These are phyloP conservation scores for Elongisporangium undulatum DNA, from an alignment of 352 stramenopile species.

Conservation along the genomic window DNA sequence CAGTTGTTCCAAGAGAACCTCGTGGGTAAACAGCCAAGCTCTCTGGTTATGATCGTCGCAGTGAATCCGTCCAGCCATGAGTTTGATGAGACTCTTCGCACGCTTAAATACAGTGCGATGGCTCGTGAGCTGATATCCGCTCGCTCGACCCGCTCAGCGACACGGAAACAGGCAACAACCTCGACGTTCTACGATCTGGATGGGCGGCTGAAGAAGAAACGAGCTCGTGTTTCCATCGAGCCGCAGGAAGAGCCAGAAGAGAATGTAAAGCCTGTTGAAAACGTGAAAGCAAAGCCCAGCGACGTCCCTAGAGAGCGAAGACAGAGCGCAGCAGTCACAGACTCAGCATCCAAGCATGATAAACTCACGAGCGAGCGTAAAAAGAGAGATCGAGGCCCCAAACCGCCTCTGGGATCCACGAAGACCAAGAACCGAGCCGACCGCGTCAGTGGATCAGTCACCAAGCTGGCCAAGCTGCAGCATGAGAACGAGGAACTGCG, in stretches of 20 bases:
- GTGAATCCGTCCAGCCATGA: slow-evolving; percentile 92
- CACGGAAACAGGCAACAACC: slow-evolving; percentile 22
- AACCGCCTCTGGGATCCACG: not conserved
- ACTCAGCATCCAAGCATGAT: not conserved
- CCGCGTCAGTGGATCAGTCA: not conserved
- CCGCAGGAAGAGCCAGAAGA: not conserved
- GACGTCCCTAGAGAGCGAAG: not conserved
- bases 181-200: slow-evolving; percentile 50
- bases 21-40: slow-evolving; percentile 69
- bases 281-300: not conserved
- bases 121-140: slow-evolving; percentile 88
- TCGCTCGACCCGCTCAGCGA: slow-evolving; percentile 23
- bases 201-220: slow-evolving; percentile 38
- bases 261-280: not conserved
- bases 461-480: slow-evolving; percentile 13
- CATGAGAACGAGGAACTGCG: slow-evolving; percentile 26
- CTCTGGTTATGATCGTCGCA: slow-evolving; percentile 96
- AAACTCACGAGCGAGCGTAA: not conserved
- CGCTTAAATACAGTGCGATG: slow-evolving; percentile 92
- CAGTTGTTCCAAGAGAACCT: slow-evolving; percentile 95
- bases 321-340: not conserved
- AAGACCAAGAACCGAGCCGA: slow-evolving; percentile 2
- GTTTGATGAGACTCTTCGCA: slow-evolving; percentile 96
- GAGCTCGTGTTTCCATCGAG: slow-evolving; percentile 22
- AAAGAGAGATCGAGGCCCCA: not conserved